Conservation (phyloP, 2,329 filamentous ascomycete genomes). For the Cladophialophora yegresii region DNA sequence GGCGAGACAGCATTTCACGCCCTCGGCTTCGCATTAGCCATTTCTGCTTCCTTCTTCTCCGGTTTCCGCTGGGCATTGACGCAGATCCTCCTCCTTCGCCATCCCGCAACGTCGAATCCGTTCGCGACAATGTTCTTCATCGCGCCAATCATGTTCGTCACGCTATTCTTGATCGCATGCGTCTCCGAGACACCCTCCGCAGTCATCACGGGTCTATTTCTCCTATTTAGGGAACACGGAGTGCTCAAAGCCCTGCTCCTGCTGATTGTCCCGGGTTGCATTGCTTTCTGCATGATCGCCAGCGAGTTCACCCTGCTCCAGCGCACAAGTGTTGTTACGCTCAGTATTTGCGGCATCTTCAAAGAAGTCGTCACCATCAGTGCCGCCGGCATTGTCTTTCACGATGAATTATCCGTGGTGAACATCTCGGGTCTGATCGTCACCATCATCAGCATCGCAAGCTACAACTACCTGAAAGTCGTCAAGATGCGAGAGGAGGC, state of each 20-base stretch:
- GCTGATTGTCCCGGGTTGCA: conserved; percentile 81
- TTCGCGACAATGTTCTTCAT: conserved; percentile 97
- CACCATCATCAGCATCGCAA: conserved; percentile 80
- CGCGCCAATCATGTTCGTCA: conserved; percentile 93
- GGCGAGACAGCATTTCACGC: conserved; percentile 88
- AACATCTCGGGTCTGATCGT: conserved; percentile 86
- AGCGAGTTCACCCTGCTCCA: conserved; percentile 94
- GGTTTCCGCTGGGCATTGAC: conserved; percentile 99
- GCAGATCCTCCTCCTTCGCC: conserved; percentile 89
- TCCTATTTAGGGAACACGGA: conserved; percentile 69
- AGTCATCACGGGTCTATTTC: conserved; percentile 65
- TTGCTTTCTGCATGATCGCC: conserved; percentile 95
- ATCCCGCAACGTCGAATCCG: conserved; percentile 92
- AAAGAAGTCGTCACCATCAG: conserved; percentile 97
- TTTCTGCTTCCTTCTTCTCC: conserved; percentile 89
- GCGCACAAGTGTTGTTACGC: conserved; percentile 90
- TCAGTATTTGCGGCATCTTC: conserved; percentile 97
- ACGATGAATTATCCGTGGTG: conserved; percentile 81
- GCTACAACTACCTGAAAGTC: conserved; percentile 96
- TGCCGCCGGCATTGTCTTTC: conserved; percentile 82
- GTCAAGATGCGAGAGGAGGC: conserved; percentile 82
- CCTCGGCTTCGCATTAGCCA: conserved; percentile 86
- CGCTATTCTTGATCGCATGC: conserved; percentile 75
- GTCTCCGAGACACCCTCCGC: conserved; percentile 77
- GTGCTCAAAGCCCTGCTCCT: conserved; percentile 66